Evolutionary conservation across 306 rosid genomes (phyloP), one percentile per base, ranked within the genome.

Genomic region (Vicia sativa): DNA sequence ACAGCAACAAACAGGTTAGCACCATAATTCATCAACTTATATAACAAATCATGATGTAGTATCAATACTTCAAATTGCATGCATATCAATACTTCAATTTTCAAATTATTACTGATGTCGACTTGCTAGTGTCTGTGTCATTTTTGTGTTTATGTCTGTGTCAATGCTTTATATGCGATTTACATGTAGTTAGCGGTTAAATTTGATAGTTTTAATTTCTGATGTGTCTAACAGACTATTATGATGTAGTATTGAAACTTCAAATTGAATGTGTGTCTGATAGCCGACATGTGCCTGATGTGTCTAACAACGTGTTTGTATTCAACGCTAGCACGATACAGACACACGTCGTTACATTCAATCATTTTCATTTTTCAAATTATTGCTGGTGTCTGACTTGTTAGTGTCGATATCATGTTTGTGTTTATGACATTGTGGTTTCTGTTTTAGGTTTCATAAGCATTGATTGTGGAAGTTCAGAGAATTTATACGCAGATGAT

Each of bases 391-490:
- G 9, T 45, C n/a, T n/a, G 4, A 45, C 52, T 6, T 45, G 3
- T 45, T 9, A 2, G 52, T 14, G 19, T 14, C 4, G 0, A 6
- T 41, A 4, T 41, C 14, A 3, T 41, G 13, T 1, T 12, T 11
- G 14, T 41, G 35, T 29, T 29, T 4, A 28, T 28, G 31, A 21
- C 23, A 2, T 39, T 10, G 4, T 39, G 44, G n/a, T n/a, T 55
- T 74, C 41, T 77, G 35, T 58, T 71, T 72, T 42, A 84, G 90
- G 86, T n/a, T 89, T 80, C 76, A 55, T 86, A 70, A 89, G 88
- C 81, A 86, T 89, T 15, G 91, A 89, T 52, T 89, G 90, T 72
- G 96, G 96, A 11, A 29, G 67, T 58, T 66, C 82, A 3, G 15
- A 12, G 45, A 77, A 77, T 74, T 19, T 9, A 4, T 89, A 86